Percentiles rank a stretch among this genome's conserved stretches.
Conservation (phyloP, 805 yeast species). For the Candida berthetii region DNA sequence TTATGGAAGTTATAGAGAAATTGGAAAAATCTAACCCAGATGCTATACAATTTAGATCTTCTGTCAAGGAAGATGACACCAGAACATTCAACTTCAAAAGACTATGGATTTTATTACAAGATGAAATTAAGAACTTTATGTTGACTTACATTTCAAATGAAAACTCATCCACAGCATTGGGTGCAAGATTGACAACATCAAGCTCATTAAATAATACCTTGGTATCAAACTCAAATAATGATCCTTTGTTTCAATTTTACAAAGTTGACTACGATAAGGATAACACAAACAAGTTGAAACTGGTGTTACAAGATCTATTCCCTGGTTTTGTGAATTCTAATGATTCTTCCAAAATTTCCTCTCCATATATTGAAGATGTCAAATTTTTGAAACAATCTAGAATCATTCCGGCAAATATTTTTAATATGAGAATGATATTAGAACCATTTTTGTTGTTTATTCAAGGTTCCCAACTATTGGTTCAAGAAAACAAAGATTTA, state of each 20-base stretch:
- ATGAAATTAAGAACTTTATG: constrained; percentile 13
- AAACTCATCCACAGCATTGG: constrained; percentile 2
- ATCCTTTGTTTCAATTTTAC: constrained; percentile 27
- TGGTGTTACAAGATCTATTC: constrained; percentile 52
- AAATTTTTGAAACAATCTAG: constrained; percentile 53
- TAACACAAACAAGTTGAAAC: constrained; percentile 35
- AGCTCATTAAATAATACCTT: constrained; percentile 25
- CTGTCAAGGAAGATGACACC: not conserved
- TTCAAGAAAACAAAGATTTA: constrained; percentile 25
- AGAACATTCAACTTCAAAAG: constrained; percentile 4
- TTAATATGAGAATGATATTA: constrained; percentile 73
- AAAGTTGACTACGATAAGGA: constrained; percentile 25
- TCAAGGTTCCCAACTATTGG: constrained; percentile 45
- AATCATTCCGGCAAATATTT: constrained; percentile 62
- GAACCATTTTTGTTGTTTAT: constrained; percentile 68
- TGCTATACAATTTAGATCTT: not conserved
- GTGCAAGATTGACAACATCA: constrained; percentile 7
- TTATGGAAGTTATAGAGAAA: constrained; percentile 46
- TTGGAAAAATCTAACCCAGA: constrained; percentile 14
- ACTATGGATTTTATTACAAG: constrained; percentile 11
- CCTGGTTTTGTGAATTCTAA: constrained; percentile 53
- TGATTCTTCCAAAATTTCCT: constrained; percentile 26
- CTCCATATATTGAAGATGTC: constrained; percentile 56
- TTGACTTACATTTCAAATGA: constrained; percentile 15
- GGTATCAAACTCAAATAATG: not conserved